Percentiles rank a stretch among this genome's conserved stretches.
phyloP scores from a whole-genome alignment of 768 basidiomycete genomes.

The Clitopilus hobsonii region DNA sequence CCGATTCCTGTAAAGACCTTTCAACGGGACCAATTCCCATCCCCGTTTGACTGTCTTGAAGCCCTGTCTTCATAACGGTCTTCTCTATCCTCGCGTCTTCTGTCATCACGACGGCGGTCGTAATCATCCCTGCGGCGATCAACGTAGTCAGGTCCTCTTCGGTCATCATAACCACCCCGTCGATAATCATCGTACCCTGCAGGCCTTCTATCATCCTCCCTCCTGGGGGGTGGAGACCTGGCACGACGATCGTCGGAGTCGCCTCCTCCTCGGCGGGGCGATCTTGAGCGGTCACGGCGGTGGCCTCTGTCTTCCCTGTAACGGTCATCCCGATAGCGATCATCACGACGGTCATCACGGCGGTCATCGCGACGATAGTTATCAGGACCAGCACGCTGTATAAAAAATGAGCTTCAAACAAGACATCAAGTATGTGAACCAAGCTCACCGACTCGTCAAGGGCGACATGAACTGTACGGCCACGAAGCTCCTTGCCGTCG shows the following conservation, averaged over 20 bases:
- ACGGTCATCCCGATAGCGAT: constrained; percentile 59
- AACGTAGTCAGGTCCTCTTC: constrained; percentile 80
- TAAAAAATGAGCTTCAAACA: constrained; percentile 6
- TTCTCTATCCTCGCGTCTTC: constrained; percentile 81
- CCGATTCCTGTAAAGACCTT: constrained; percentile 28
- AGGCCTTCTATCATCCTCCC: constrained; percentile 84
- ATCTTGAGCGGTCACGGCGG: constrained; percentile 81
- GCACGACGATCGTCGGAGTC: constrained; percentile 73
- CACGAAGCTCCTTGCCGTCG: constrained; percentile 84
- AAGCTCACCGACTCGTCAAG: constrained; percentile 54
- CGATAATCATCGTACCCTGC: constrained; percentile 91
- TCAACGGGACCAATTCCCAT: constrained; percentile 75
- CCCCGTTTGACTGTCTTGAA: constrained; percentile 71
- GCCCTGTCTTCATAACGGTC: constrained; percentile 76
- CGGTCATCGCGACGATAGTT: constrained; percentile 77
- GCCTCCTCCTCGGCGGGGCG: constrained; percentile 54
- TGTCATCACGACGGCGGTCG: constrained; percentile 67
- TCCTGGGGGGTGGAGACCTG: constrained; percentile 77
- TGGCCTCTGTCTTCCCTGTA: constrained; percentile 47
- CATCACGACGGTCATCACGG: constrained; percentile 57
- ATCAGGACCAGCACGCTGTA: constrained; percentile 61
- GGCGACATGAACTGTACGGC: constrained; percentile 70
- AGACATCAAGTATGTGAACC: not conserved
- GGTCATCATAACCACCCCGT: constrained; percentile 80
- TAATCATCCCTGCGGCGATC: constrained; percentile 85